A percentile compares a stretch with the other conserved stretches of the same genome.
Conservation (phyloP, 768 basidiomycete species). For the Albatrellus ellisii region DNA sequence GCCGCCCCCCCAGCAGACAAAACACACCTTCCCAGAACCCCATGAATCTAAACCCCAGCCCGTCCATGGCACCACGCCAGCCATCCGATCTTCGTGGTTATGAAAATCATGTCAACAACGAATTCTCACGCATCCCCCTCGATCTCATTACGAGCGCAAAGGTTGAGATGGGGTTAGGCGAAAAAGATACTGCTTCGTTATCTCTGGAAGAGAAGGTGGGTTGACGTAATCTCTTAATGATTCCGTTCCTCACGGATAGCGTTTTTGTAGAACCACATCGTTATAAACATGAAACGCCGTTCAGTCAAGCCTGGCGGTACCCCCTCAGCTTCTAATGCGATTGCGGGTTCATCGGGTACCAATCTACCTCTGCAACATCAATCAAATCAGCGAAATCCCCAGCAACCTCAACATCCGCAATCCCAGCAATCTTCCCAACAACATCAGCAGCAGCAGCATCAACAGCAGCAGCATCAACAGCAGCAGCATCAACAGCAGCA, state of each 20-base stretch:
- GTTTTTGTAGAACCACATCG: constrained; percentile 24
- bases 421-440: neutral
- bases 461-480: too few relatives aligned
- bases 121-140: constrained; percentile 29
- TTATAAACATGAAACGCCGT: constrained; percentile 12
- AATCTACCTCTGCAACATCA: constrained; percentile 20
- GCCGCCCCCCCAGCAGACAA: constrained; percentile 49
- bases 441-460: constrained; percentile 14
- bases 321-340: constrained; percentile 25
- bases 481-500: too few relatives aligned
- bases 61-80: constrained; percentile 31
- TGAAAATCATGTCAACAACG: constrained; percentile 21
- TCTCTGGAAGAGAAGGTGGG: constrained; percentile 50
- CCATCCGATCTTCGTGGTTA: constrained; percentile 13
- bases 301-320: neutral
- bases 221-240: constrained; percentile 3
- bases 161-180: constrained; percentile 28
- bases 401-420: constrained; percentile 13
- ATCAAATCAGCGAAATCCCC: constrained; percentile 22
- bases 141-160: constrained; percentile 23
- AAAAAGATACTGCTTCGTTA: constrained; percentile 33
- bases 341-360: constrained; percentile 28
- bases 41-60: constrained; percentile 40
- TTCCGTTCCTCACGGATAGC: constrained; percentile 1
- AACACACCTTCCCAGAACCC: constrained; percentile 22